Percentiles rank a stretch among this genome's conserved stretches.
phyloP scores from a whole-genome alignment of 2,329 filamentous ascomycete genomes.

The Graphilbum ipis-grandicollis region DNA sequence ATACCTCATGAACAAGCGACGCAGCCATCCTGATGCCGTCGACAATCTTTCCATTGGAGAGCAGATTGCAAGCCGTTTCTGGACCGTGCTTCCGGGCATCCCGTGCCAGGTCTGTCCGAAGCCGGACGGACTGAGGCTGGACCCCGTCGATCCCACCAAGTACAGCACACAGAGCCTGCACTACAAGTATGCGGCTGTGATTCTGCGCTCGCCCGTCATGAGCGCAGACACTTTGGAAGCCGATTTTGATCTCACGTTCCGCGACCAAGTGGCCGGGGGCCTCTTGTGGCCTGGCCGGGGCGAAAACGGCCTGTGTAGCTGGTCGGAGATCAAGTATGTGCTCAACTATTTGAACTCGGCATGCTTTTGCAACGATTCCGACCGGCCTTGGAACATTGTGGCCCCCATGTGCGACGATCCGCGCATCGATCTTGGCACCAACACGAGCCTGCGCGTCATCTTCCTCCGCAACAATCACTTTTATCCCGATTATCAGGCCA shows the following conservation, averaged over 20 bases:
- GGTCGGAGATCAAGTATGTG: slow-evolving; percentile 1
- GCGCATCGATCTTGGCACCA: neutral
- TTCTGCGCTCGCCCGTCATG: neutral
- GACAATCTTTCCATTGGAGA: neutral
- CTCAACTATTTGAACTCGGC: neutral
- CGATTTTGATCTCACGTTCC: neutral
- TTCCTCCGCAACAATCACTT: neutral
- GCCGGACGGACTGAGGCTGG: neutral
- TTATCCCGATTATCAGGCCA: neutral
- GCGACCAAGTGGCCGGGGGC: neutral
- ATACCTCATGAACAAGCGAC: neutral
- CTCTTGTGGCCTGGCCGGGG: neutral
- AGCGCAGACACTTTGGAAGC: neutral
- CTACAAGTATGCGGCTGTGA: neutral
- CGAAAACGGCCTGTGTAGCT: neutral
- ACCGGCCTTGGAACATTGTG: neutral
- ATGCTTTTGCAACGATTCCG: neutral
- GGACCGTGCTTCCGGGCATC: neutral
- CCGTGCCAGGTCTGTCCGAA: neutral
- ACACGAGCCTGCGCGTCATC: slow-evolving; percentile 1
- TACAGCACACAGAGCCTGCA: neutral
- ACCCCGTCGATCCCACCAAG: too few species aligned
- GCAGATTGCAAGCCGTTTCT: neutral
- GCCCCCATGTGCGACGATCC: neutral
- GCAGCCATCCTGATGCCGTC: neutral